Base-by-base conservation (phyloP, 768 basidiomycete genomes). In the Porpolomopsis calyptriformis region DNA sequence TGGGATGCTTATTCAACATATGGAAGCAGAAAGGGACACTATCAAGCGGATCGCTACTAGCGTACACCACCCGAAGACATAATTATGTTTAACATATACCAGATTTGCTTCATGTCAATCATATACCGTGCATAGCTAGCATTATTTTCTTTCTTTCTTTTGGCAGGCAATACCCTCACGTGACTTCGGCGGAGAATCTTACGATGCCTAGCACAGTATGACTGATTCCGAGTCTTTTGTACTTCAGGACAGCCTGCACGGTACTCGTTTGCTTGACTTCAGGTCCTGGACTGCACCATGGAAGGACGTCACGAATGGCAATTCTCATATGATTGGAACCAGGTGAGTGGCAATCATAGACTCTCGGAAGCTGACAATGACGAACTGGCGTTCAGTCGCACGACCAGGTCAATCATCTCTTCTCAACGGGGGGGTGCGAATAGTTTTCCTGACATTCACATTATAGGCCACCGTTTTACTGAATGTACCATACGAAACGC, bases 281-380 rank as follows among this genome's bases (percentile, higher is more conserved):
- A 19, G 9, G 33, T 4, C 46, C 7, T 19, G 8, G 19, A 4
- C 38, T 39, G 36, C 40, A 23, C 16, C 3, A 47, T 47, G 46
- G 46, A 47, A 16, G 20, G 37, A 6, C 36, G 16, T 41, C 27
- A 36, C 41, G 47, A 38, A 34, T 55, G 60, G 22, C 61, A 60
- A 50, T 71, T 67, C 45, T 67, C 72, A 1, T 89, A 89, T 55
- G 85, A 86, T 52, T 89, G 86, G 86, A 87, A 89, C 63, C 86
- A 89, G 77, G 86, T 86, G 56, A 51, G 74, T 61, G 42, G 14
- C 24, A n/a, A n/a, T n/a, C n/a, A 44, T 5, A 6, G 36, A 48
- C 14, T 42, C 4, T 25, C 36, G 40, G 43, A 42, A 42, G 47
- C 47, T 1, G 16, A 23, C 48, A 44, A 20, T 16, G 52, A 50